A percentile compares a stretch with the other conserved stretches of the same genome.
These are phyloP conservation scores for Chalaropsis ovoidea DNA, from an alignment of 2,329 filamentous ascomycete species.

Conservation along the genomic window DNA sequence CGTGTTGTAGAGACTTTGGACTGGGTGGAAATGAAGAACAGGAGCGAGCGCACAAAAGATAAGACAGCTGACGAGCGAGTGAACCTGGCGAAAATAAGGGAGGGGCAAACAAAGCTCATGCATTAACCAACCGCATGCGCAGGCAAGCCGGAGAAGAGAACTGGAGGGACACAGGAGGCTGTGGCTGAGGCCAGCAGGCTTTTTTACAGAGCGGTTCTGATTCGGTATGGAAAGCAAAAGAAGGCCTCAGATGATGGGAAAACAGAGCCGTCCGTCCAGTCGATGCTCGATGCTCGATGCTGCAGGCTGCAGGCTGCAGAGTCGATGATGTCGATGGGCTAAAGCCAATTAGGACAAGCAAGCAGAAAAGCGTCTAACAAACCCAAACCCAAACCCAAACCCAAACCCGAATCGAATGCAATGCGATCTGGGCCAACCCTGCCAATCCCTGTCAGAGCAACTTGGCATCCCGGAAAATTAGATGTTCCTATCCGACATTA, in stretches of 20 bases:
- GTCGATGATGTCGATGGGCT: slow-evolving; percentile 20
- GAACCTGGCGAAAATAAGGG: background rate
- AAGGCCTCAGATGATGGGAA: background rate
- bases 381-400: too few relatives aligned
- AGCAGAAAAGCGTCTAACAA: background rate
- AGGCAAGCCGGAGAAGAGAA: background rate
- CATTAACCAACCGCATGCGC: slow-evolving; percentile 3
- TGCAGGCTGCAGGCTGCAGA: slow-evolving; percentile 15
- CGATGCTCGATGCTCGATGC: background rate
- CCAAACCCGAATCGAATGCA: slow-evolving; percentile 3
- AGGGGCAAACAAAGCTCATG: background rate
- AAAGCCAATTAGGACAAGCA: background rate
- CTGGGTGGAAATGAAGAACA: background rate
- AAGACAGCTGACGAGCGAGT: slow-evolving; percentile 16
- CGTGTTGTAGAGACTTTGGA: background rate
- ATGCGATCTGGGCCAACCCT: background rate
- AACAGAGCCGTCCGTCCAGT: background rate
- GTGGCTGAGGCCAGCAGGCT: background rate
- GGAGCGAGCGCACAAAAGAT: slow-evolving; percentile 17
- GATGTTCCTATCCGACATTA: background rate
- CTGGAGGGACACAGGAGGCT: background rate
- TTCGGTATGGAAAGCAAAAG: background rate
- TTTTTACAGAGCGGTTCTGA: background rate
- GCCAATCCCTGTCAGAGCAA: background rate
- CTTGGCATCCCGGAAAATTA: background rate